phyloP scores from a whole-genome alignment of 768 basidiomycete species.

The Rhodocollybia butyracea region DNA sequence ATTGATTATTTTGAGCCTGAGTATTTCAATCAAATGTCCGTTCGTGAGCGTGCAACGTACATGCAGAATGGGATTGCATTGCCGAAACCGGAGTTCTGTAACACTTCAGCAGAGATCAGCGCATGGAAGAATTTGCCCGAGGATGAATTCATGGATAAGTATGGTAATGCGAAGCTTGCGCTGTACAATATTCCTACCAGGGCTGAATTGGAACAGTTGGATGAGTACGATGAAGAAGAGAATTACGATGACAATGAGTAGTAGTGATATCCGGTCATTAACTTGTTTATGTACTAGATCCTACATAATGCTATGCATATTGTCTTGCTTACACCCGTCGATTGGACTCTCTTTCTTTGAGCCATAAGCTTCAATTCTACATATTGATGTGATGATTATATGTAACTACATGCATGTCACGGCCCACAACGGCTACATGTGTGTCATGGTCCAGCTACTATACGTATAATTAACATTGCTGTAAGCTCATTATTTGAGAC shows the following conservation, averaged over 20 bases:
- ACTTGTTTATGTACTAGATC: too few species aligned
- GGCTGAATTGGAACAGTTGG: not conserved
- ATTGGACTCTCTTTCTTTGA: too few species aligned
- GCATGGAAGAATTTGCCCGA: conserved; percentile 2
- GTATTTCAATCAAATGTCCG: conserved; percentile 7
- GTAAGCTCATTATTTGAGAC: too few species aligned
- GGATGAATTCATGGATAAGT: not conserved
- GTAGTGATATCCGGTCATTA: too few species aligned
- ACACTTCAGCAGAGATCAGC: not conserved
- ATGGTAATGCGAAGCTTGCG: not conserved
- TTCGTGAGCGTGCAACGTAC: not conserved
- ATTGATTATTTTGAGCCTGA: conserved; percentile 10
- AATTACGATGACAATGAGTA: not conserved
- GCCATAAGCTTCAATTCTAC: too few species aligned
- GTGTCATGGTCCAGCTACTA: too few species aligned
- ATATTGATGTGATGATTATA: too few species aligned
- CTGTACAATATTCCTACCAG: not conserved
- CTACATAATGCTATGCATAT: too few species aligned
- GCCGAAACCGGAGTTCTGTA: conserved; percentile 4
- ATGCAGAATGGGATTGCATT: conserved; percentile 9
- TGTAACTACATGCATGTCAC: too few species aligned
- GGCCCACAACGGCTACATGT: too few species aligned
- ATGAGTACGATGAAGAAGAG: not conserved
- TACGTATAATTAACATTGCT: too few species aligned
- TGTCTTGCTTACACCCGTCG: too few species aligned